phyloP scores from a whole-genome alignment of 73 alveolate genomes.

The Blepharisma stoltei region DNA sequence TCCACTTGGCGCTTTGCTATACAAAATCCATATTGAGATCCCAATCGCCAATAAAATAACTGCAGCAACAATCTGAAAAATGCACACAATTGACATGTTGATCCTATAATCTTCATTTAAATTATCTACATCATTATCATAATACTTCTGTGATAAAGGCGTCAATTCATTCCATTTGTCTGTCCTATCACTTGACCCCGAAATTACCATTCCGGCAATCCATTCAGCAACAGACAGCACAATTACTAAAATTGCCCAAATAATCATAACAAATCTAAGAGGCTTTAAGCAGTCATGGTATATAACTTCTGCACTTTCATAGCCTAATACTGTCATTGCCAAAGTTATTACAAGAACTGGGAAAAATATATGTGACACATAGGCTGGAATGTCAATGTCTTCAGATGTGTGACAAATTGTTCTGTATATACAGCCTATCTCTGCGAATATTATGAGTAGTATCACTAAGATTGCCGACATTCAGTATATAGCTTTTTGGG shows the following conservation, averaged over 20 bases:
- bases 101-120: background rate
- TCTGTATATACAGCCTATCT: background rate
- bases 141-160: background rate
- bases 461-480: background rate
- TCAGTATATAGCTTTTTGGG: constrained; percentile 6
- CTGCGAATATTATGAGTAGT: background rate
- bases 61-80: background rate
- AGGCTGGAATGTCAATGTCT: constrained; percentile 2
- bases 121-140: constrained; percentile 4
- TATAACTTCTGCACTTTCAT: constrained; percentile 3
- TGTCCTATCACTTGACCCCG: background rate
- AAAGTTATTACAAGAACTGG: constrained; percentile 8
- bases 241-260: background rate
- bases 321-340: background rate
- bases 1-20: background rate
- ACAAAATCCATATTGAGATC: background rate
- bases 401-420: constrained; percentile 21
- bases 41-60: background rate
- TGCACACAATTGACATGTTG: background rate
- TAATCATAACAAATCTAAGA: background rate
- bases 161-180: background rate
- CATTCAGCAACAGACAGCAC: constrained; percentile 9
- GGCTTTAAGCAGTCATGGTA: background rate
- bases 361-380: constrained; percentile 8
- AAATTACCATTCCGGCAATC: background rate